Evolutionary conservation across 2,329 filamentous ascomycete species (phyloP), one percentile per base, ranked within the genome.

Genomic region (Atkinsonella hypoxylon): DNA sequence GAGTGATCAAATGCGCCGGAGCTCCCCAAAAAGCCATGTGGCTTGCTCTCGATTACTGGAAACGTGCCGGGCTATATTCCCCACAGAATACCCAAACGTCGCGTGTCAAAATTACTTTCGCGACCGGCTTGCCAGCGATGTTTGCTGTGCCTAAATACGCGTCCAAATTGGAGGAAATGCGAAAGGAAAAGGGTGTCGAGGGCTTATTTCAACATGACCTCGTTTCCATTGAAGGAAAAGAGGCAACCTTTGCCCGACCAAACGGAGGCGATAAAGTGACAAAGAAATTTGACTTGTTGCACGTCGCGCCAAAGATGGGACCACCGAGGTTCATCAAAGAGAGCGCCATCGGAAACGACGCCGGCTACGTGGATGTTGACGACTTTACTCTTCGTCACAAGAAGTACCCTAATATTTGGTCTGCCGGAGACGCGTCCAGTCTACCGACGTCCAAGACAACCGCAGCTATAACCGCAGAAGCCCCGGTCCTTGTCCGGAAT

Each of bases 21-120:
- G 78, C 77, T 2, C 78, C 78, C 11, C 78, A 82, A 55, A 82
- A 82, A 64, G 67, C 74, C 58, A 75, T 82, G 76, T 82, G 78
- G 78, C 70, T 82, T 15, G 78, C 78, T 1, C 64, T 80, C 41
- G 76, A 81, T 58, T 63, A 77, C 62, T 82, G 78, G 78, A 78
- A 75, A 63, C 64, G 66, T 31, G 67, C 67, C 0, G 77, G 76
- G 2, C 60, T 77, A 3, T 81, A 80, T 62, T 38, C 31, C 12
- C 45, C 32, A 10, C 12, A 8, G 11, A 60, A 69, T 48, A 58
- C 66, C 0, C 57, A 67, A 1, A 45, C 47, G 6, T 77, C 75
- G 0, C 58, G 69, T 2, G 72, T 81, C 57, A 67, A 73, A 20
- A 75, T 81, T 53, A 70, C 62, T 55, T 81, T 79, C 53, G 77